These are phyloP conservation scores for Penicillium carneum DNA, from an alignment of 2,329 filamentous ascomycete species.

Conservation along the genomic window DNA sequence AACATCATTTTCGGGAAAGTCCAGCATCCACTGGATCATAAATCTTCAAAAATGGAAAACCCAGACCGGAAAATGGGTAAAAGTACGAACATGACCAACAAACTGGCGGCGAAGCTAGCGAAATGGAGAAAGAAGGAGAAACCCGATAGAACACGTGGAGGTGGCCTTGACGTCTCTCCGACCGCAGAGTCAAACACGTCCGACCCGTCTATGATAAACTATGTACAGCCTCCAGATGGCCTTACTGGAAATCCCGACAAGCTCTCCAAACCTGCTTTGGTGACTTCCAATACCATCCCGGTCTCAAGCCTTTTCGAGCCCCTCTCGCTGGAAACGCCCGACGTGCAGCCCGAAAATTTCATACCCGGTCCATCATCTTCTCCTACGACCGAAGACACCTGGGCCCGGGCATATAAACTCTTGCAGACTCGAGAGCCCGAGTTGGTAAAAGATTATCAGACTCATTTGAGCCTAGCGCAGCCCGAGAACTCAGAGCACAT, in stretches of 20 bases:
- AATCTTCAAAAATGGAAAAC: background rate
- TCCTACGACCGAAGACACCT: background rate
- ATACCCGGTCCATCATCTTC: background rate
- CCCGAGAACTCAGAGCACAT: background rate
- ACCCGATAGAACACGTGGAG: background rate
- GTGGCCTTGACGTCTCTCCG: background rate
- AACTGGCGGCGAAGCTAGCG: background rate
- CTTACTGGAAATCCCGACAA: background rate
- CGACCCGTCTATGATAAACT: background rate
- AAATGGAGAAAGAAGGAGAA: background rate
- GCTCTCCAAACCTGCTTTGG: background rate
- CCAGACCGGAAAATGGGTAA: background rate
- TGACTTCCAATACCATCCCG: background rate
- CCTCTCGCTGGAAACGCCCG: background rate
- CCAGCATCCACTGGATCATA: background rate
- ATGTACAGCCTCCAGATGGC: background rate
- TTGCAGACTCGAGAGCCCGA: background rate
- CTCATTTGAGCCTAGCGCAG: background rate
- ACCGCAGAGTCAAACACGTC: background rate
- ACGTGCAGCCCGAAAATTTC: background rate
- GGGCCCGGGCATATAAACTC: background rate
- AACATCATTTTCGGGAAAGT: background rate
- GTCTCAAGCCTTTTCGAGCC: background rate
- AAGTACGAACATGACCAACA: background rate
- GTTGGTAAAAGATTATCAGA: background rate